These are phyloP conservation scores for Panicum virgatum DNA, from an alignment of 202 grass and related monocot species.

Conservation along the genomic window DNA sequence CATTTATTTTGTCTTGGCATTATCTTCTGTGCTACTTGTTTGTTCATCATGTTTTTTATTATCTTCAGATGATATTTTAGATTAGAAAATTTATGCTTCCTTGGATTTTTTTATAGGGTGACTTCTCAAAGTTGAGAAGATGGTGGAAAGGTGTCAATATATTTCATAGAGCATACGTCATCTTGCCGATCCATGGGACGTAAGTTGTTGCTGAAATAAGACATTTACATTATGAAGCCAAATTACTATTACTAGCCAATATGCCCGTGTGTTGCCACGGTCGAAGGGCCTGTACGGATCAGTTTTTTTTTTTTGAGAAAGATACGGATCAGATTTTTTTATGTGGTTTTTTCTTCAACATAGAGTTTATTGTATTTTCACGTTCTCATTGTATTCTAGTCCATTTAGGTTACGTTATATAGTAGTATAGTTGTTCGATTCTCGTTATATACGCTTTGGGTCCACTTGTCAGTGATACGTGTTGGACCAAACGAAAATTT, in stretches of 20 bases:
- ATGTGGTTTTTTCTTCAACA: no score
- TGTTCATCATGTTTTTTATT: slow-evolving; percentile 17
- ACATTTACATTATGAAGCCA: background rate
- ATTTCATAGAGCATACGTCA: slow-evolving; percentile 74
- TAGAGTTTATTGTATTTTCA: no score
- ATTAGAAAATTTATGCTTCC: slow-evolving; percentile 15
- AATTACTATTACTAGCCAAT: background rate
- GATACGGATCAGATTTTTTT: no score
- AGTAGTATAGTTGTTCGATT: no score
- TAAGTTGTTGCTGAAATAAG: slow-evolving; percentile 52
- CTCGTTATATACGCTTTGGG: no score
- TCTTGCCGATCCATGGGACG: slow-evolving; percentile 85
- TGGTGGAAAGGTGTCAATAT: slow-evolving; percentile 95
- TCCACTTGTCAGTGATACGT: no score
- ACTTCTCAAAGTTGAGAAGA: slow-evolving; percentile 78
- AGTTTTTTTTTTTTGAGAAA: no score
- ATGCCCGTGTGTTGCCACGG: no score
- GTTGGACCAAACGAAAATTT: no score
- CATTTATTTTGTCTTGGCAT: background rate
- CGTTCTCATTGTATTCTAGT: no score
- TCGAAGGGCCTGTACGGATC: no score
- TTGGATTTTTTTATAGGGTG: slow-evolving; percentile 34
- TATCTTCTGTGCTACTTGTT: background rate
- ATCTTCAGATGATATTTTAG: slow-evolving; percentile 19
- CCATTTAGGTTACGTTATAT: no score